Percentiles rank a stretch among this genome's conserved stretches.
These are phyloP conservation scores for Aspergillus nomiae DNA, from an alignment of 2,329 filamentous ascomycete species.

Conservation along the genomic window DNA sequence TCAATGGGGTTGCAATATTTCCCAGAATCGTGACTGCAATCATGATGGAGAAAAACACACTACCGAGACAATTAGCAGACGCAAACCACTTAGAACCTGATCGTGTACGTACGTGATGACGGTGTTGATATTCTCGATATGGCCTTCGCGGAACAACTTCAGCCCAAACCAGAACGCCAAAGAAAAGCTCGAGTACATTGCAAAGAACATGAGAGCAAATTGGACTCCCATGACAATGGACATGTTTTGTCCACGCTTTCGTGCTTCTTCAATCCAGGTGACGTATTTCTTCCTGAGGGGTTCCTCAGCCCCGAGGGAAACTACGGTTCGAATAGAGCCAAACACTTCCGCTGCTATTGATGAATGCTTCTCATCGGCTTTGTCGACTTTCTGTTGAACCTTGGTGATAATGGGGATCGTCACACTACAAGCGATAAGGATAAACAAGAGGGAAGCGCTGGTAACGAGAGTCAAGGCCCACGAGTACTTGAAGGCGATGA, in stretches of 20 bases:
- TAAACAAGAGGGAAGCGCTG: conserved; percentile 49
- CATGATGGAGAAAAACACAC: conserved; percentile 40
- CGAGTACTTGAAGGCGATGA: conserved; percentile 55
- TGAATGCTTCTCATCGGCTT: conserved; percentile 40
- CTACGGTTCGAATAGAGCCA: conserved; percentile 46
- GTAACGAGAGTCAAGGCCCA: conserved; percentile 57
- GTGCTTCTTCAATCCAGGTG: conserved; percentile 39
- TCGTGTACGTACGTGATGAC: conserved; percentile 36
- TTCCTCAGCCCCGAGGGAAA: conserved; percentile 46
- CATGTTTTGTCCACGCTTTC: conserved; percentile 31
- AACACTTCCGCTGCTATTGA: conserved; percentile 47
- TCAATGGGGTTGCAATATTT: conserved; percentile 34
- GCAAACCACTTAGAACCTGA: not conserved
- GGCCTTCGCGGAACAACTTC: conserved; percentile 35
- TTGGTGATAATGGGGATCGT: conserved; percentile 38
- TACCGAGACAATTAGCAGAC: conserved; percentile 9
- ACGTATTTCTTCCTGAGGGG: conserved; percentile 40
- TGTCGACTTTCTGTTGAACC: conserved; percentile 36
- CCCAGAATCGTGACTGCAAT: conserved; percentile 30
- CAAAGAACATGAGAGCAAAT: conserved; percentile 37
- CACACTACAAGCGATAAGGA: conserved; percentile 35
- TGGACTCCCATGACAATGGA: conserved; percentile 34
- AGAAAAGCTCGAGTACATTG: conserved; percentile 39
- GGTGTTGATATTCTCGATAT: conserved; percentile 36
- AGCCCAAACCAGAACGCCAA: conserved; percentile 43